phyloP scores from a whole-genome alignment of 208 protist genomes.

The Crithidia acanthocephali region DNA sequence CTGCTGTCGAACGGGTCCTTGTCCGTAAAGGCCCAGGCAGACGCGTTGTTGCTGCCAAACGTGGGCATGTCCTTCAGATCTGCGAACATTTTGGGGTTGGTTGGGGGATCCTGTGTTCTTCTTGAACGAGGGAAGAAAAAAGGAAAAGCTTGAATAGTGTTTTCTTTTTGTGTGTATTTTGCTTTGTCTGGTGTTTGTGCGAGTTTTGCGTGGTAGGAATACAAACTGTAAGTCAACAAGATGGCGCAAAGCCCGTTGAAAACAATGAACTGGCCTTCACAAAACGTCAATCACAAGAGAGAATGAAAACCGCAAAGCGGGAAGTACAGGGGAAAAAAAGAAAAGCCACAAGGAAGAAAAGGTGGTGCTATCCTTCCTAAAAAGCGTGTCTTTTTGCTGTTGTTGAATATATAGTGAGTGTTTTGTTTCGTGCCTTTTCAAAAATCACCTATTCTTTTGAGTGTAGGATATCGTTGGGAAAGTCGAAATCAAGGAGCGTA shows the following conservation, averaged over 20 bases:
- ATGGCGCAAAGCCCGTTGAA: background rate
- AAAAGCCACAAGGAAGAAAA: no score
- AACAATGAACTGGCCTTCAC: no score
- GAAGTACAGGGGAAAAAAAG: conserved; percentile 2
- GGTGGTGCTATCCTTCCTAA: no score
- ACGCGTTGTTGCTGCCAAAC: conserved; percentile 9
- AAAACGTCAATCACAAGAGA: background rate
- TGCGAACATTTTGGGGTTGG: conserved; percentile 5
- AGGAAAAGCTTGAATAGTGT: no score
- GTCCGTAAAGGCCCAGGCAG: conserved; percentile 7
- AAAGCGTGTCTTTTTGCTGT: no score
- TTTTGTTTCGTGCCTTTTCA: background rate
- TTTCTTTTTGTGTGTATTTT: no score
- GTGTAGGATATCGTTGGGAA: background rate
- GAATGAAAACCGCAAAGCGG: conserved; percentile 7
- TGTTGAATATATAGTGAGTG: background rate
- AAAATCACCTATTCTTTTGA: background rate
- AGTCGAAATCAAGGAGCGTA: background rate
- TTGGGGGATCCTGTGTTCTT: background rate
- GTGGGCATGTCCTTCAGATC: conserved; percentile 3
- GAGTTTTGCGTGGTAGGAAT: no score
- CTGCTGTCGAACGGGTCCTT: conserved; percentile 5
- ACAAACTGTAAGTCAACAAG: no score
- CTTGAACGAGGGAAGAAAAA: no score
- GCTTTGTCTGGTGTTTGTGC: no score